phyloP scores from a whole-genome alignment of 305 asterid species.

The Fraxinus baroniana region DNA sequence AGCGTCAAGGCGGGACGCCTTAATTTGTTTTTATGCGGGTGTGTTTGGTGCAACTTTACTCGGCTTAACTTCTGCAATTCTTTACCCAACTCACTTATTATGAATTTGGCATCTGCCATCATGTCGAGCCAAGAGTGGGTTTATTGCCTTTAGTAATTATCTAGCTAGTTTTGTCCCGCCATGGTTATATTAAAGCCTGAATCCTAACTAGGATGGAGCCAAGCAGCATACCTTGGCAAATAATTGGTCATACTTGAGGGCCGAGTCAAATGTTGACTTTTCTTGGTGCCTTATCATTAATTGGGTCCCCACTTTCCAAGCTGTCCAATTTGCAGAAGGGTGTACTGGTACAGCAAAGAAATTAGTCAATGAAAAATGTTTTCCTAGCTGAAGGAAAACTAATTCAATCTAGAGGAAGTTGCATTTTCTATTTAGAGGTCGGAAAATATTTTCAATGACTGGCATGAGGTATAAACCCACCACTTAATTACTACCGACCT shows the following conservation, averaged over 20 bases:
- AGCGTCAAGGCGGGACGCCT: neutral
- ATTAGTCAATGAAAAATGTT: neutral
- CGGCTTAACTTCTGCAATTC: neutral
- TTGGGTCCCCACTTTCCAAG: neutral
- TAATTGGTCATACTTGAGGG: neutral
- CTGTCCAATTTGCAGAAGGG: neutral
- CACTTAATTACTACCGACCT: neutral
- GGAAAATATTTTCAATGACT: neutral
- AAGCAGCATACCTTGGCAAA: neutral
- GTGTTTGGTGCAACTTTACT: neutral
- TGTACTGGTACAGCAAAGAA: neutral
- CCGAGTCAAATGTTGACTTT: neutral
- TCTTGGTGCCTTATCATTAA: neutral
- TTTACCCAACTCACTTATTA: neutral
- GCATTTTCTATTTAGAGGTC: neutral
- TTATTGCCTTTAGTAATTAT: neutral
- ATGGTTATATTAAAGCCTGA: neutral
- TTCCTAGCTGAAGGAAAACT: neutral
- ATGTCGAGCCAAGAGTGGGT: neutral
- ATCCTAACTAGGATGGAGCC: neutral
- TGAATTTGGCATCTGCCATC: neutral
- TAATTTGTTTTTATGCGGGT: neutral
- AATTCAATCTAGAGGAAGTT: neutral
- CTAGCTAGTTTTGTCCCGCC: neutral
- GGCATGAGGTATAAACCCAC: neutral